phyloP scores from a whole-genome alignment of 2,329 filamentous ascomycete genomes.

The Colletotrichum australisinense region DNA sequence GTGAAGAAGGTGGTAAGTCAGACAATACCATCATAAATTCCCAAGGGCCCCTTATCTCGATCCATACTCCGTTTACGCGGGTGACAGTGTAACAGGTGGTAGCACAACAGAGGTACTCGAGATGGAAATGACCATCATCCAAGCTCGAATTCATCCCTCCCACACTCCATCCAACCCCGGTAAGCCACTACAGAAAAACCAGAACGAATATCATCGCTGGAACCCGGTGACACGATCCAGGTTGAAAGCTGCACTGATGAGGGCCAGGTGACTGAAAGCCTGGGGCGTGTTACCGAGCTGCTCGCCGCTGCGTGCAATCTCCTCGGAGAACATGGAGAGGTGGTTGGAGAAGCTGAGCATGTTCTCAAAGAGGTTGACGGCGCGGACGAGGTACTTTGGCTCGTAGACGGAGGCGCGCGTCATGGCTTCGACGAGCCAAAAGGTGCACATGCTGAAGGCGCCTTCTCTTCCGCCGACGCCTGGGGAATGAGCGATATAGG shows the following conservation, averaged over 20 bases:
- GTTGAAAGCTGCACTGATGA: constrained; percentile 83
- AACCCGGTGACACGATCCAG: constrained; percentile 65
- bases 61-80: too few species aligned
- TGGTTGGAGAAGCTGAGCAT: constrained; percentile 83
- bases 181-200: too few species aligned
- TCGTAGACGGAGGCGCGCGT: constrained; percentile 76
- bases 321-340: constrained; percentile 82
- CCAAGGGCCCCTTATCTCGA: too few species aligned
- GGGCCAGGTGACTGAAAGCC: constrained; percentile 80
- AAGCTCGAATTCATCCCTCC: too few species aligned
- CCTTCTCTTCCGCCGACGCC: constrained; percentile 81
- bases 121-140: too few species aligned
- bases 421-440: constrained; percentile 84
- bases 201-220: constrained; percentile 20
- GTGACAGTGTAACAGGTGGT: too few species aligned
- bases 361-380: constrained; percentile 80
- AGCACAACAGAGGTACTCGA: too few species aligned
- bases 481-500: constrained; percentile 42
- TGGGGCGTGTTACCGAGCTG: constrained; percentile 85
- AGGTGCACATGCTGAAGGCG: constrained; percentile 85
- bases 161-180: too few species aligned
- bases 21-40: too few species aligned
- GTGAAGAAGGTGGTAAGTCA: too few species aligned
- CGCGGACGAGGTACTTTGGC: constrained; percentile 69
- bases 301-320: constrained; percentile 80